phyloP scores from a whole-genome alignment of 2,329 filamentous ascomycete genomes.

The Lecanicillium sp. region DNA sequence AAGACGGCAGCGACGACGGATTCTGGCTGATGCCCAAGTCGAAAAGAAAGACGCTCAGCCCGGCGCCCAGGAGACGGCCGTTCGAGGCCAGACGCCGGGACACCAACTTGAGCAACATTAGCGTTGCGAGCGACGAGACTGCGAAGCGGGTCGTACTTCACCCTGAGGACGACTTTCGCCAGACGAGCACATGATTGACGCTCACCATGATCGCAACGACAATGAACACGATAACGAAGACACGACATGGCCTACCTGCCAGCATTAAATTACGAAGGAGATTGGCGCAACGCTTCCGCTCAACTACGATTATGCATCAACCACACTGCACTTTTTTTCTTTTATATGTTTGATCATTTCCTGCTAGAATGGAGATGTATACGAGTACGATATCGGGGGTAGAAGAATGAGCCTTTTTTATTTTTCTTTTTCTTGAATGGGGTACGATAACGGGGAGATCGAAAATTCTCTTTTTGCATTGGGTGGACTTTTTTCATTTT shows the following conservation, averaged over 20 bases:
- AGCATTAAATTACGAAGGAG: no score
- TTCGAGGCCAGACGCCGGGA: constrained; percentile 45
- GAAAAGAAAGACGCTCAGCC: constrained; percentile 36
- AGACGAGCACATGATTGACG: neutral
- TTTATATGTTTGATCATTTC: constrained; percentile 1
- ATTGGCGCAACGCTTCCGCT: no score
- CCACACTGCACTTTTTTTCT: neutral
- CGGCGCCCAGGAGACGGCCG: constrained; percentile 19
- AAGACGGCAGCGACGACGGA: constrained; percentile 50
- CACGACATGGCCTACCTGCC: constrained; percentile 7
- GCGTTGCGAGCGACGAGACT: constrained; percentile 56
- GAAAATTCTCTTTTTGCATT: constrained; percentile 2
- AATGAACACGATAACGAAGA: constrained; percentile 10
- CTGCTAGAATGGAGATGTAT: neutral
- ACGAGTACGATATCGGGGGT: neutral
- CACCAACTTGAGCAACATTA: constrained; percentile 56
- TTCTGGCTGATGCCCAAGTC: constrained; percentile 48
- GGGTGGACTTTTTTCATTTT: constrained; percentile 4
- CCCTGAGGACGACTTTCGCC: constrained; percentile 24
- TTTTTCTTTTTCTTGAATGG: neutral
- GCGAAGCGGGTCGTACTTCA: constrained; percentile 50
- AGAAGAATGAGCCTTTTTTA: neutral
- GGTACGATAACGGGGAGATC: neutral
- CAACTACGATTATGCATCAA: neutral
- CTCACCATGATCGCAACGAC: constrained; percentile 1